A percentile compares a stretch with the other conserved stretches of the same genome.
These are phyloP conservation scores for Fusarium sp. DNA, from an alignment of 2,329 filamentous ascomycete genomes.

Conservation along the genomic window DNA sequence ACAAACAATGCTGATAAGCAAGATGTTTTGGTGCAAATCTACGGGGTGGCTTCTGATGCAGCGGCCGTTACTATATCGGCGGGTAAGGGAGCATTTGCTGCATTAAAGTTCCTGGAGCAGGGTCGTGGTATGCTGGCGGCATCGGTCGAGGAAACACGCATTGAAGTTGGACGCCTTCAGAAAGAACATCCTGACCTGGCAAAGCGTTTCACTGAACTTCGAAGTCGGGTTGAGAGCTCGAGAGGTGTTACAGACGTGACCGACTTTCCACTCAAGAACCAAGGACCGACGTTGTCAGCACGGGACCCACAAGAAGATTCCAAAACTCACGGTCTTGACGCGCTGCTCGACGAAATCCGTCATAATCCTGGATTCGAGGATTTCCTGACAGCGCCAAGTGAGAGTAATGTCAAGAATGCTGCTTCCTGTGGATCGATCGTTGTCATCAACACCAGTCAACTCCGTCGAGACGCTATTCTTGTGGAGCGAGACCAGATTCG, in stretches of 20 bases:
- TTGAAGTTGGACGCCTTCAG: neutral
- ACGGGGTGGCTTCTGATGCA: too few species aligned
- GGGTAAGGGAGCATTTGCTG: too few species aligned
- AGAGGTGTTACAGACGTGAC: too few species aligned
- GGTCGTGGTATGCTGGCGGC: neutral
- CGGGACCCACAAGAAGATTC: too few species aligned
- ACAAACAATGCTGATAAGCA: too few species aligned
- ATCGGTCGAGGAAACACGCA: neutral
- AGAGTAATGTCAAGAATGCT: rapidly evolving
- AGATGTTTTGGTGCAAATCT: too few species aligned
- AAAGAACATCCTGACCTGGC: neutral
- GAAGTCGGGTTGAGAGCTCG: too few species aligned
- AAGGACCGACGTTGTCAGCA: too few species aligned
- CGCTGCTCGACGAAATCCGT: neutral
- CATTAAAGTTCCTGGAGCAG: neutral
- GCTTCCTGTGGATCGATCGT: rapidly evolving
- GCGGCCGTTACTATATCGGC: too few species aligned
- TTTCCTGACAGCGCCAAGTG: neutral
- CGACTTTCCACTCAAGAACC: too few species aligned
- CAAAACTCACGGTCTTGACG: neutral
- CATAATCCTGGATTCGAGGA: neutral
- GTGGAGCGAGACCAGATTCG: neutral
- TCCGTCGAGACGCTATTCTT: neutral
- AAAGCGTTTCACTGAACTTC: neutral
- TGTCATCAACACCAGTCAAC: neutral